A percentile compares a stretch with the other conserved stretches of the same genome.
Conservation (phyloP, 352 stramenopile species). For the Globisporangium barbulae region DNA sequence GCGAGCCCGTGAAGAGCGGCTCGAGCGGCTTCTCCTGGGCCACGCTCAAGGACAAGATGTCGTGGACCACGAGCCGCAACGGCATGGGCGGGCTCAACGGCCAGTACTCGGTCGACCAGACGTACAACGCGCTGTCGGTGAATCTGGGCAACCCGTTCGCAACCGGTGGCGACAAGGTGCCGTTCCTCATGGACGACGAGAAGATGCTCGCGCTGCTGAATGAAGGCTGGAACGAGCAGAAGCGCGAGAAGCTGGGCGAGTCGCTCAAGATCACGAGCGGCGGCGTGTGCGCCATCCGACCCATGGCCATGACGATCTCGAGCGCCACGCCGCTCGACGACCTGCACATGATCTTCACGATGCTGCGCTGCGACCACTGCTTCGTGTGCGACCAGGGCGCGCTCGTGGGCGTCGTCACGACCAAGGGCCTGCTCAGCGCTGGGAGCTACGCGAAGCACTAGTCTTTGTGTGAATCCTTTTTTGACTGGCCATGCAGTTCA, state of each 20-base stretch:
- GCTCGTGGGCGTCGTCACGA: slow-evolving; percentile 81
- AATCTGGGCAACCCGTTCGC: slow-evolving; percentile 20
- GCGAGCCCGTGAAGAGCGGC: slow-evolving; percentile 44
- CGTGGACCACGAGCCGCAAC: slow-evolving; percentile 25
- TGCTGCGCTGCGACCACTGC: slow-evolving; percentile 85
- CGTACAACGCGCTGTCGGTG: slow-evolving; percentile 56
- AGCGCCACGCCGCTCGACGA: slow-evolving; percentile 79
- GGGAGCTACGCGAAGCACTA: slow-evolving; percentile 26
- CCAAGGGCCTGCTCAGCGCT: slow-evolving; percentile 59
- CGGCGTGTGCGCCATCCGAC: slow-evolving; percentile 58
- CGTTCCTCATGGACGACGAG: slow-evolving; percentile 80
- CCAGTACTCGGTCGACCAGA: slow-evolving; percentile 58
- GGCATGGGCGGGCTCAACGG: slow-evolving; percentile 63
- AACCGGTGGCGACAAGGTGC: slow-evolving; percentile 23
- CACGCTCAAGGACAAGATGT: slow-evolving; percentile 59
- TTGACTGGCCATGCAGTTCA: slow-evolving; percentile 1
- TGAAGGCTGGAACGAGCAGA: slow-evolving; percentile 57
- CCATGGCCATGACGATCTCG: slow-evolving; percentile 81
- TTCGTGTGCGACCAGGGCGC: slow-evolving; percentile 86
- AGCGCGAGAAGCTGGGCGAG: slow-evolving; percentile 52
- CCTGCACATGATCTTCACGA: slow-evolving; percentile 90
- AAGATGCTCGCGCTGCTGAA: slow-evolving; percentile 78
- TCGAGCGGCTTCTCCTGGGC: slow-evolving; percentile 47
- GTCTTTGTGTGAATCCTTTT: neutral
- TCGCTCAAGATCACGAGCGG: slow-evolving; percentile 71